Evolutionary conservation across 768 basidiomycete genomes (phyloP), one percentile per base, ranked within the genome.

Genomic region (Jaapia argillacea): DNA sequence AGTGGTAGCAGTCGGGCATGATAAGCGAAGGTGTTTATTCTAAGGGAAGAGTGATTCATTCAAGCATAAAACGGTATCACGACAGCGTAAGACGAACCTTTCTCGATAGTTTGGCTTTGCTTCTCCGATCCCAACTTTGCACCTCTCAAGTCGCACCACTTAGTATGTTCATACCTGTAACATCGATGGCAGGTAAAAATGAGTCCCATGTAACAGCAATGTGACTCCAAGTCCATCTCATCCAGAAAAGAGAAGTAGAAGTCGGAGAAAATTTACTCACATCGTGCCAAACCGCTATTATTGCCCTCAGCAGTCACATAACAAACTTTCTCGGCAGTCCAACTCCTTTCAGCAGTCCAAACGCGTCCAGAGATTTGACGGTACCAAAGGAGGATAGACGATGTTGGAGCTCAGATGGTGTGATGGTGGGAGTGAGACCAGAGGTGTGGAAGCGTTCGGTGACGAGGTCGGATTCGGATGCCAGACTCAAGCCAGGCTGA

Each of bases 111-210:
- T 79, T 1, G 80, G 81, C 48, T 77, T 83, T n/a, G 88, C 87
- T 51, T 89, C 85, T 6, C 85, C 85, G 26, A 91, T 74, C 14
- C 86, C 25, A 91, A 62, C 51, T 84, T 89, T 18, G 86, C 65
- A n/a, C 89, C 63, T 88, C 90, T 85, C 86, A 92, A 1, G 76
- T 85, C 4, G 84, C 77, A 25, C 89, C 88, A 47, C 81, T 88
- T 22, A 91, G 70, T 2, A 77, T 58, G 55, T 77, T 88, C 58
- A 85, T 66, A 59, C 85, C 85, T 88, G 36, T n/a, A n/a, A n/a
- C n/a, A n/a, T n/a, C n/a, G n/a, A n/a, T n/a, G n/a, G n/a, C n/a
- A n/a, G n/a, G n/a, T n/a, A n/a, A n/a, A n/a, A n/a, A n/a, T n/a
- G n/a, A n/a, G n/a, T n/a, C n/a, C n/a, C n/a, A 4, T 60, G 75